Evolutionary conservation across 805 yeast genomes (phyloP), one percentile per base, ranked within the genome.

Genomic region (Candida pseudofarinosa): DNA sequence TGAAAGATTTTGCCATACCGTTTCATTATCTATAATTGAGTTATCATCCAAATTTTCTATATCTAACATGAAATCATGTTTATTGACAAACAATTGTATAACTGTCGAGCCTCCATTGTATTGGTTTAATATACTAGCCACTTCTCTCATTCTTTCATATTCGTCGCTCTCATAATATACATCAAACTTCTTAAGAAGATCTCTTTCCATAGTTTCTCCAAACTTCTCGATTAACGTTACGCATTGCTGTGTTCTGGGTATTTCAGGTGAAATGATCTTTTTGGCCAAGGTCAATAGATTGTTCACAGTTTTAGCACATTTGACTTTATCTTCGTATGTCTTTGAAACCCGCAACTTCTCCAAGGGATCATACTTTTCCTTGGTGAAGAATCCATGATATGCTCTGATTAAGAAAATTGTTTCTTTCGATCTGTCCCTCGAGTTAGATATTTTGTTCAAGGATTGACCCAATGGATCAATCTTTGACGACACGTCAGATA

Each of bases 81-180:
- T 88, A 56, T 80, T 81, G 34, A 90, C 85, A 63, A 87, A 91
- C 38, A 83, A 80, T 56, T 83, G 88, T 6, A 88, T 84, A 6
- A 90, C 91, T 45, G 84, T 81, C 8, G 78, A 73, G 10, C 97
- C 97, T 15, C 88, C 91, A 56, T 91, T 90, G 67, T 82, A 91
- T 47, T 81, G 86, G 41, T 81, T 77, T 39, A 90, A 69, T 14
- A 89, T 77, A 39, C 79, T 79, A 0, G 97, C 88, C 19, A 82
- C 76, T 43, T 83, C 88, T 53, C 78, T 81, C 84, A 93, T 81
- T 41, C 77, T 78, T n/a, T 71, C 69, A 51, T 80, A 76, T 51
- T 88, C 83, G 46, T 80, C 81, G 19, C 76, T 77, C 44, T 80
- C 77, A 51, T 85, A 86, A n/a, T 88, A 88, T 18, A 75, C 70